These are phyloP conservation scores for Beauveria scarabaeidicola DNA, from an alignment of 2,329 filamentous ascomycete genomes.

Conservation along the genomic window DNA sequence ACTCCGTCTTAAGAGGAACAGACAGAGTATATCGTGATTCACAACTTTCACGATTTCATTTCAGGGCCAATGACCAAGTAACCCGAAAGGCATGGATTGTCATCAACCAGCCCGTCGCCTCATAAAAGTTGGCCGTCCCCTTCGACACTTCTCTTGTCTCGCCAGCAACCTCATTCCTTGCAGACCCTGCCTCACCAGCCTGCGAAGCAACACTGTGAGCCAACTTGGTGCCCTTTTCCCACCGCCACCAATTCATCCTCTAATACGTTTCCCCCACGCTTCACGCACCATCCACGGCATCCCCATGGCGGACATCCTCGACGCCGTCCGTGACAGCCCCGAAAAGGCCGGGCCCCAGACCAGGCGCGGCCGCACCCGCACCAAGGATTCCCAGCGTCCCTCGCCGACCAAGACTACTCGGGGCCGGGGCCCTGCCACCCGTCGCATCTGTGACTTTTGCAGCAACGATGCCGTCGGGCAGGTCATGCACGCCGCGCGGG, in stretches of 20 bases:
- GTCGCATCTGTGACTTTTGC: conserved; percentile 15
- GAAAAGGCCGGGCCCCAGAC: neutral
- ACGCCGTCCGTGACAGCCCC: neutral
- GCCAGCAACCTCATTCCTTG: neutral
- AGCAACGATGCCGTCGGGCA: neutral
- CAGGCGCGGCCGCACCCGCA: neutral
- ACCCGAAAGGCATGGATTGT: neutral
- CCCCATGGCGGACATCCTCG: neutral
- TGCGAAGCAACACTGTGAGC: neutral
- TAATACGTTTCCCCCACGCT: too few relatives aligned
- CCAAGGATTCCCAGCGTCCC: neutral
- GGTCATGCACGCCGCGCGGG: neutral
- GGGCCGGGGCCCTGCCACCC: neutral
- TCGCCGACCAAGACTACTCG: neutral
- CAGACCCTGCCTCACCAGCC: neutral
- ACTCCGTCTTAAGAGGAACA: too few relatives aligned
- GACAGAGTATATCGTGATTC: too few relatives aligned
- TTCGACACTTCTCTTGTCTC: neutral
- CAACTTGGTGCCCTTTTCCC: neutral
- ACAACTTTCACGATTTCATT: too few relatives aligned
- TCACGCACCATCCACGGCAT: neutral
- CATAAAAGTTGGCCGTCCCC: too few relatives aligned
- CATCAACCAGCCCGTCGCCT: too few relatives aligned
- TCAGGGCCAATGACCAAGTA: neutral
- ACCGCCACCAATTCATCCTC: too few relatives aligned